Percentiles rank a stretch among this genome's conserved stretches.
phyloP scores from a whole-genome alignment of 2,329 filamentous ascomycete species.

The Dothideomycetidae sp. region DNA sequence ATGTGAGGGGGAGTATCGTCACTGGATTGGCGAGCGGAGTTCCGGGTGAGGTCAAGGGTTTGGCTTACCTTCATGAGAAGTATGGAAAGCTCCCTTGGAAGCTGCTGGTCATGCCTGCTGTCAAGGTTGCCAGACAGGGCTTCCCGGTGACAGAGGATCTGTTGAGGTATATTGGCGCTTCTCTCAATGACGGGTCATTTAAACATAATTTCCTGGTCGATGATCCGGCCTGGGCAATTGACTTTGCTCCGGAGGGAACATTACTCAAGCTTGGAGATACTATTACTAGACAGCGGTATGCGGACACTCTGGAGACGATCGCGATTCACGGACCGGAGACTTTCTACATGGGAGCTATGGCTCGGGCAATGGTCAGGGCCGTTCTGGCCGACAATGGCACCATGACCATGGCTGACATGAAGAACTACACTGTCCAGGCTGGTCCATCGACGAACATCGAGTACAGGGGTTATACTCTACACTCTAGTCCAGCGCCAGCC shows the following conservation, averaged over 20 bases:
- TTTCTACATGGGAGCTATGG: conserved; percentile 60
- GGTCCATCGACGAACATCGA: conserved; percentile 43
- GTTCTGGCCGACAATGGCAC: conserved; percentile 61
- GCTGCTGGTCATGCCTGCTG: conserved; percentile 57
- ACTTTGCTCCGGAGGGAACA: conserved; percentile 75
- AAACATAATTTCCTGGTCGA: conserved; percentile 58
- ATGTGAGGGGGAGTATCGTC: conserved; percentile 32
- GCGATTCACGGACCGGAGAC: conserved; percentile 51
- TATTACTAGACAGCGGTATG: conserved; percentile 70
- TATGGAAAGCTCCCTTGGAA: conserved; percentile 47
- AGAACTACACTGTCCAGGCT: conserved; percentile 53
- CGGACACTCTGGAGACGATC: conserved; percentile 63
- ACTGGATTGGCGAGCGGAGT: conserved; percentile 38
- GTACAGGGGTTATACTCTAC: conserved; percentile 54
- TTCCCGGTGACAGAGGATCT: conserved; percentile 63
- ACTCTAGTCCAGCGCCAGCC: conserved; percentile 57
- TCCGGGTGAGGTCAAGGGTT: conserved; percentile 61
- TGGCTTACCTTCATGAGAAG: conserved; percentile 62
- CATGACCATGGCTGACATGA: conserved; percentile 68
- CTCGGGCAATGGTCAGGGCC: conserved; percentile 56
- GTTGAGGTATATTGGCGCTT: conserved; percentile 53
- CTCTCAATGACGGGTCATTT: conserved; percentile 25
- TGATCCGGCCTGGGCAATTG: conserved; percentile 67
- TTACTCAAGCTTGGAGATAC: conserved; percentile 57
- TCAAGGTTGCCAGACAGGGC: conserved; percentile 57